Evolutionary conservation across 2,329 filamentous ascomycete genomes (phyloP).

Genomic region (Zasmidium angulare): DNA sequence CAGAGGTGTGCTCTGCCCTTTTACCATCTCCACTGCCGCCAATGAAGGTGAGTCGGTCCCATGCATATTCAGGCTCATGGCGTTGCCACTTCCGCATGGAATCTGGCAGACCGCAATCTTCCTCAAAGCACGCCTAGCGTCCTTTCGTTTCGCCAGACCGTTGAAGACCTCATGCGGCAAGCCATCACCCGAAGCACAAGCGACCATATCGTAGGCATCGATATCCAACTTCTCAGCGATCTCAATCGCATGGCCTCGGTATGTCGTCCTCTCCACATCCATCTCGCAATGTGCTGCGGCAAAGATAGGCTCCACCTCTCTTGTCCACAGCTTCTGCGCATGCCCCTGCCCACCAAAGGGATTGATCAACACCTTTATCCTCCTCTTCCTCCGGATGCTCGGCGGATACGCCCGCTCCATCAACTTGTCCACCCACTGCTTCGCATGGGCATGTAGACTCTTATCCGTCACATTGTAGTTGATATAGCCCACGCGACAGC

Average conservation of each 20-base stretch:
- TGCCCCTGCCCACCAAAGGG: constrained; percentile 82
- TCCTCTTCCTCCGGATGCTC: constrained; percentile 64
- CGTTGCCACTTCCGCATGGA: constrained; percentile 92
- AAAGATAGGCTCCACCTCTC: constrained; percentile 77
- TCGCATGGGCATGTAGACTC: constrained; percentile 49
- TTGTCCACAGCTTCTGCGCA: constrained; percentile 71
- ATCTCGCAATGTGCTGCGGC: constrained; percentile 75
- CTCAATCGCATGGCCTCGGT: constrained; percentile 74
- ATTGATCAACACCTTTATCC: constrained; percentile 86
- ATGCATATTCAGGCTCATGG: constrained; percentile 84
- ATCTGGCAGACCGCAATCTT: constrained; percentile 82
- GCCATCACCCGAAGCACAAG: constrained; percentile 89
- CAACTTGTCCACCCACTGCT: constrained; percentile 64
- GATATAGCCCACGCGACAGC: constrained; percentile 61
- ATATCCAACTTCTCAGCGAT: constrained; percentile 75
- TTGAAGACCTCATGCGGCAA: constrained; percentile 94
- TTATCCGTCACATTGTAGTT: constrained; percentile 59
- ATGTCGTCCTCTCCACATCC: constrained; percentile 69
- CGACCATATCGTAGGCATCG: constrained; percentile 77
- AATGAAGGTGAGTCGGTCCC: constrained; percentile 73
- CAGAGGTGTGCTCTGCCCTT: constrained; percentile 78
- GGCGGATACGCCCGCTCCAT: constrained; percentile 69
- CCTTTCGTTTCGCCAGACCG: constrained; percentile 72
- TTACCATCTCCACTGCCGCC: constrained; percentile 81
- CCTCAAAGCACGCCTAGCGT: constrained; percentile 71